A percentile compares a stretch with the other conserved stretches of the same genome.
Conservation (phyloP, 345 rosid genomes). For the Citrus medica region DNA sequence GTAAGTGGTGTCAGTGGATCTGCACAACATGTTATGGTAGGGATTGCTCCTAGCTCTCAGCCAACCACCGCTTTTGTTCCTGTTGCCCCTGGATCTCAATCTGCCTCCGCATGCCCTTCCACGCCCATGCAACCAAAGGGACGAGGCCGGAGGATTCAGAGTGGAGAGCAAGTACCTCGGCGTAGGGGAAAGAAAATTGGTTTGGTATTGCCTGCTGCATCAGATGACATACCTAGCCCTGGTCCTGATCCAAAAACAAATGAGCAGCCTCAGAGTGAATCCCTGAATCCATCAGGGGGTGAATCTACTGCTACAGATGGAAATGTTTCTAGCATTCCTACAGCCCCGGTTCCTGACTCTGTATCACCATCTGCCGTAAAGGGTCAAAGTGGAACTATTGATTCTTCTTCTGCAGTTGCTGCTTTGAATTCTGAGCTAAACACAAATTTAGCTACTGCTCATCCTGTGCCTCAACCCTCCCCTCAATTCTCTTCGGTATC, state of each 20-base stretch:
- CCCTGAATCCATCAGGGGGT: conserved; percentile 19
- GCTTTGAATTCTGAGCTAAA: conserved; percentile 1
- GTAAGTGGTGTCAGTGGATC: conserved; percentile 19
- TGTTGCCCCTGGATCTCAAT: conserved; percentile 30
- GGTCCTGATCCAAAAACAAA: conserved; percentile 44
- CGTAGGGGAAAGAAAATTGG: conserved; percentile 63
- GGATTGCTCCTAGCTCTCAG: conserved; percentile 24
- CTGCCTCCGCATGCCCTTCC: conserved; percentile 27
- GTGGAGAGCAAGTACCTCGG: conserved; percentile 41
- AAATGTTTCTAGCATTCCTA: conserved; percentile 1
- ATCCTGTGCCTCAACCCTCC: background rate
- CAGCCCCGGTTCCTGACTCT: background rate
- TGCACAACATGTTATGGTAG: conserved; percentile 23
- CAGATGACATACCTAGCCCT: conserved; percentile 46
- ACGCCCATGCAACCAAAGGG: conserved; percentile 27
- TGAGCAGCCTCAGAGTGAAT: conserved; percentile 25
- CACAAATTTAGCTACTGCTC: background rate
- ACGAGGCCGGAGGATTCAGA: conserved; percentile 40
- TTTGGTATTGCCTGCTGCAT: conserved; percentile 26
- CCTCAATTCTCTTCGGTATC: background rate
- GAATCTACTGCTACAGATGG: conserved; percentile 6
- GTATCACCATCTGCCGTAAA: background rate
- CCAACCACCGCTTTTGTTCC: conserved; percentile 23
- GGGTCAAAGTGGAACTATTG: conserved; percentile 4
- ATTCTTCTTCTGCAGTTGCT: background rate